Percentiles rank a stretch among this genome's conserved stretches.
Evolutionary conservation across 139 green algal genomes (phyloP).

Genomic region (Ulvella scutata): DNA sequence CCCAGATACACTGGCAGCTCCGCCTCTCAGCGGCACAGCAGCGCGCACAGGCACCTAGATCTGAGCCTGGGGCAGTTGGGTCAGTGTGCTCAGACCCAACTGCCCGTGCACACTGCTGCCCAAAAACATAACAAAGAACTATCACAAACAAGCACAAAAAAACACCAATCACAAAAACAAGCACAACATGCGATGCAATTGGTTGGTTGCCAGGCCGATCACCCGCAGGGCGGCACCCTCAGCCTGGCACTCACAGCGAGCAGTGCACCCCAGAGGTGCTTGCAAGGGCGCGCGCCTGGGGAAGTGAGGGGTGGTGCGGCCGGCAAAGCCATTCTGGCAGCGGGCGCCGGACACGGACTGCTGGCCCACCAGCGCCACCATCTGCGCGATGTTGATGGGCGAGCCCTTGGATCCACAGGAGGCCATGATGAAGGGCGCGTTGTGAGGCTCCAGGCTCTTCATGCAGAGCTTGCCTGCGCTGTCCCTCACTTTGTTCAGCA

Average conservation of each 20-base stretch:
- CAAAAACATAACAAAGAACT: too few relatives aligned
- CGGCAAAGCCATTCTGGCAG: conserved; percentile 80
- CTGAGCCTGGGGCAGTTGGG: too few relatives aligned
- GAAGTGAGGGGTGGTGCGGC: conserved; percentile 87
- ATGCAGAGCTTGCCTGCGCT: conserved; percentile 58
- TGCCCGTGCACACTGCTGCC: too few relatives aligned
- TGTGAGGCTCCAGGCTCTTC: conserved; percentile 67
- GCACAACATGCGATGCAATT: too few relatives aligned
- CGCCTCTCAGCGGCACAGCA: too few relatives aligned
- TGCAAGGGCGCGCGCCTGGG: conserved; percentile 33
- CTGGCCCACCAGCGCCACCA: conserved; percentile 96
- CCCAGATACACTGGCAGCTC: background rate
- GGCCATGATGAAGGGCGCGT: conserved; percentile 89
- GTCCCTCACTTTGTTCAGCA: conserved; percentile 34
- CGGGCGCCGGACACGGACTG: conserved; percentile 84
- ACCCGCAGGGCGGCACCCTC: too few relatives aligned
- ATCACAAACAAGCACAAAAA: too few relatives aligned
- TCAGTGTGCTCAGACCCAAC: too few relatives aligned
- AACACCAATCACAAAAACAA: too few relatives aligned
- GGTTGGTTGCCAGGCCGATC: too few relatives aligned
- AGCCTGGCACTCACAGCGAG: too few relatives aligned
- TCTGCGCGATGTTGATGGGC: conserved; percentile 97
- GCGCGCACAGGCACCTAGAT: background rate
- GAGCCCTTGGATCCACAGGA: conserved; percentile 89
- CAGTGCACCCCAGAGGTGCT: too few relatives aligned